Conservation (phyloP, 768 basidiomycete species). For the Coprinellus aureogranulatus region DNA sequence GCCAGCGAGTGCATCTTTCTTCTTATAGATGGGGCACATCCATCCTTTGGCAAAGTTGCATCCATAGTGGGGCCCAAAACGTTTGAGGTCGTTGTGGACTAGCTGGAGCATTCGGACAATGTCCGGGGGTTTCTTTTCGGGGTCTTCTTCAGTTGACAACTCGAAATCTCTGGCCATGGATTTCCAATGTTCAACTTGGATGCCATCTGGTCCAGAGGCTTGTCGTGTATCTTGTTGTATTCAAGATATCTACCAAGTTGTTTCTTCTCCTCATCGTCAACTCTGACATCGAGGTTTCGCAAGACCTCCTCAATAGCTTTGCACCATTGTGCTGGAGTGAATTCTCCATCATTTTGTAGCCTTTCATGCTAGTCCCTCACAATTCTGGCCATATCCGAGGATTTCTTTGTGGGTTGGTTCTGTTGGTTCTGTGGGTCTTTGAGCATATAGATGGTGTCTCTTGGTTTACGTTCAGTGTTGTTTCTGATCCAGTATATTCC, state of each 20-base stretch:
- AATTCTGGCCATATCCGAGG: not conserved
- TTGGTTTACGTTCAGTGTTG: not conserved
- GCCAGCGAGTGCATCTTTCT: no score
- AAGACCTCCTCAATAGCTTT: not conserved
- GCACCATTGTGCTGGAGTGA: not conserved
- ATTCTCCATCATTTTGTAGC: not conserved
- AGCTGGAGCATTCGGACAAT: no score
- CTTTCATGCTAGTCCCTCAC: not conserved
- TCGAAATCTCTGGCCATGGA: no score
- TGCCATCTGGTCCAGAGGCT: not conserved
- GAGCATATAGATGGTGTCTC: not conserved
- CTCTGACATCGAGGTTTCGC: not conserved
- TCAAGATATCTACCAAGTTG: not conserved
- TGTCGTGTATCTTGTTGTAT: not conserved
- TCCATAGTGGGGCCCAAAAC: no score
- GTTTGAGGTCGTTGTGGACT: no score
- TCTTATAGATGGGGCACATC: no score
- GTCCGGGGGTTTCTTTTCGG: no score
- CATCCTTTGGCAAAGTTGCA: no score
- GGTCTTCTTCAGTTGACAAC: no score
- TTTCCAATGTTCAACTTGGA: not conserved
- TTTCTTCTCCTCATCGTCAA: not conserved
- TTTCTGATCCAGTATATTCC: not conserved
- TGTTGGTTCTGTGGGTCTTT: not conserved
- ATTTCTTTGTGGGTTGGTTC: not conserved